phyloP scores from a whole-genome alignment of 106 monocot species.

The Posidonia australis region DNA sequence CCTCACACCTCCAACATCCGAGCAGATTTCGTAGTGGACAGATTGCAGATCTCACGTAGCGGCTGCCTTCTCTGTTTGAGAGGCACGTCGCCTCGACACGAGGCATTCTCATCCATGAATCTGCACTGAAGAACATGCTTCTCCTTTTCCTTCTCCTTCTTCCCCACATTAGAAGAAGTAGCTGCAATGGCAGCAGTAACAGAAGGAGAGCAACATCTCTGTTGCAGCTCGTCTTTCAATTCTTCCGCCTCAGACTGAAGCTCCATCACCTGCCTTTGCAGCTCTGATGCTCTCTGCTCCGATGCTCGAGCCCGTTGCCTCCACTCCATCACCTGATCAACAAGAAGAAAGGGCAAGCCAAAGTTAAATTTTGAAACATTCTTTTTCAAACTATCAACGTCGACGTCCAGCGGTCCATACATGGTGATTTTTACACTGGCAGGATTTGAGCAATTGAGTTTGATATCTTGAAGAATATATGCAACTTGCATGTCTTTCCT shows the following conservation, averaged over 20 bases:
- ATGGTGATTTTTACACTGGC: no score
- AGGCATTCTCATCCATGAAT: no score
- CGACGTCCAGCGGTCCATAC: no score
- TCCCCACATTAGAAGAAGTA: background rate
- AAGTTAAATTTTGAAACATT: no score
- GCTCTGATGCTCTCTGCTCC: conserved; percentile 28
- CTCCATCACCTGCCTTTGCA: conserved; percentile 20
- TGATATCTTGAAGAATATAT: no score
- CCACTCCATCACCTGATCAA: conserved; percentile 55
- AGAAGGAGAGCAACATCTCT: no score
- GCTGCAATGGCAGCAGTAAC: no score
- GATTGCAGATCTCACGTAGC: background rate
- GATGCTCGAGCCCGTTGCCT: conserved; percentile 34
- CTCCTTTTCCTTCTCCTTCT: conserved; percentile 19
- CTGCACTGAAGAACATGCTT: conserved; percentile 41
- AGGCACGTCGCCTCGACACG: conserved; percentile 14
- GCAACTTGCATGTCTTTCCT: no score
- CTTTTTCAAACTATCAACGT: no score
- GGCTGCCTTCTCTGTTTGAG: background rate
- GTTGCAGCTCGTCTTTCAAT: background rate
- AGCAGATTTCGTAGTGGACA: background rate
- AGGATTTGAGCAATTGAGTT: no score
- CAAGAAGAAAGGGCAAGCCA: background rate
- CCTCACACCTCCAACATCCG: no score
- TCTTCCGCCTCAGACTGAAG: conserved; percentile 10